Evolutionary conservation across 2,329 filamentous ascomycete genomes (phyloP).

Genomic region (Purpureocillium takamizusanense): DNA sequence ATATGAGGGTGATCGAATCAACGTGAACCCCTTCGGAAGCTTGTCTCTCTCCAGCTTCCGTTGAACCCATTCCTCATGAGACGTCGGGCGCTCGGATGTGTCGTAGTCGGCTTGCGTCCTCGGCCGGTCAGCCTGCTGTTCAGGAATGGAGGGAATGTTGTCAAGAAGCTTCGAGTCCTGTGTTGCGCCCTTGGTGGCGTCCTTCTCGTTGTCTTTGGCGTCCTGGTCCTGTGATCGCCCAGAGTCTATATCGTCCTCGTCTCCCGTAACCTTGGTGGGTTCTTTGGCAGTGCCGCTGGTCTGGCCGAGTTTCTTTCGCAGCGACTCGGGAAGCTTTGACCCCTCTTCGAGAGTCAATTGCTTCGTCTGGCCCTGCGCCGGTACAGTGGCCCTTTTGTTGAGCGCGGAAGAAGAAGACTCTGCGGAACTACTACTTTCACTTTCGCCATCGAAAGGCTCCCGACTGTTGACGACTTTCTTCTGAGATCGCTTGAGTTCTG

Average conservation of each 20-base stretch:
- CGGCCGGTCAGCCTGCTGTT: neutral
- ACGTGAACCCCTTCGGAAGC: conserved; percentile 42
- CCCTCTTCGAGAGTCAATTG: conserved; percentile 13
- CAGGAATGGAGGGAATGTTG: neutral
- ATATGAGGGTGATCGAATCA: conserved; percentile 39
- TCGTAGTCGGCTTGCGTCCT: neutral
- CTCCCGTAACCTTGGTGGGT: too few relatives aligned
- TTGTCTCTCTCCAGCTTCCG: conserved; percentile 31
- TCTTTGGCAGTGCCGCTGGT: neutral
- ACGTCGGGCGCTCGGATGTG: conserved; percentile 24
- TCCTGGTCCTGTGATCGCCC: neutral
- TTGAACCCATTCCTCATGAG: conserved; percentile 46
- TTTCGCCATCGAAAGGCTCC: neutral
- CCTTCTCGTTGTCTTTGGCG: conserved; percentile 1
- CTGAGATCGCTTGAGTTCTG: conserved; percentile 20
- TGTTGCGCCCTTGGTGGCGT: too few relatives aligned
- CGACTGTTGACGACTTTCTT: neutral
- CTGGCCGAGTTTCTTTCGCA: conserved; percentile 19
- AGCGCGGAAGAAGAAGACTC: neutral
- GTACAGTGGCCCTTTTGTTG: conserved; percentile 10
- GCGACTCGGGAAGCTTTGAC: conserved; percentile 21
- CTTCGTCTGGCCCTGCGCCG: conserved; percentile 5
- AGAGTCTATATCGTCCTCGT: too few relatives aligned
- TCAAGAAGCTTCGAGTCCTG: too few relatives aligned
- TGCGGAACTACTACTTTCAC: too few relatives aligned